Base-by-base conservation (phyloP, 805 yeast genomes). In the Sugiyamaella smithiae region DNA sequence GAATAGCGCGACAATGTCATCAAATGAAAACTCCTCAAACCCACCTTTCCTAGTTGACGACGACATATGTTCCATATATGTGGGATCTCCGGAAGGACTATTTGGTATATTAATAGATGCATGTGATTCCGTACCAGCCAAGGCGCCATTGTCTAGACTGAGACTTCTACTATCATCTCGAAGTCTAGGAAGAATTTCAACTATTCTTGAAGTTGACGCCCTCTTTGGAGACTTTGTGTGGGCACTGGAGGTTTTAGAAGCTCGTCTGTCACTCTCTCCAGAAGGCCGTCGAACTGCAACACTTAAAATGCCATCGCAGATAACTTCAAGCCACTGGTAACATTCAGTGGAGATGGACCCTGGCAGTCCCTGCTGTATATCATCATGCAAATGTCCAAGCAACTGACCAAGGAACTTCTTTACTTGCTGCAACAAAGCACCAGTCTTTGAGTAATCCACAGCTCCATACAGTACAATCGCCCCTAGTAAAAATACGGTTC, bases 381-480 rank as follows among this genome's bases (percentile, higher is more conserved):
- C 58, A n/a, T 45, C 23, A 40, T 56, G 42, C 5, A 59, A 40
- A 17, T 47, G 45, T 33, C 61, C 58, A 23, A 63, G 48, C 16
- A 60, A 48, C 24, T 49, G 50, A 2, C 54, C 65, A 41, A 88
- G 66, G 42, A 85, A 67, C 28, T 67, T 72, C 55, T 80, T 84
- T 61, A 83, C 80, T 45, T 82, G 88, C 60, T 80, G 85, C 61
- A 83, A 81, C 47, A 88, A 66, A 1, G 91, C 82, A 0, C 96
- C 96, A 32, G 89, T 88, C 61, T 87, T 80, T 1, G 87, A 81
- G 61, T 86, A 88, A 54, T 88, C 96, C 48, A 89, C 69, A 0
- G 88, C 79, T 12, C 95, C 89, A 54, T 60, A 67, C 22, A 68
- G 50, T 23, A 67, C 56, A 26, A 65, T 48, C 7, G 65, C 45